phyloP scores from a whole-genome alignment of 208 protist genomes.

The Crithidia sp. region DNA sequence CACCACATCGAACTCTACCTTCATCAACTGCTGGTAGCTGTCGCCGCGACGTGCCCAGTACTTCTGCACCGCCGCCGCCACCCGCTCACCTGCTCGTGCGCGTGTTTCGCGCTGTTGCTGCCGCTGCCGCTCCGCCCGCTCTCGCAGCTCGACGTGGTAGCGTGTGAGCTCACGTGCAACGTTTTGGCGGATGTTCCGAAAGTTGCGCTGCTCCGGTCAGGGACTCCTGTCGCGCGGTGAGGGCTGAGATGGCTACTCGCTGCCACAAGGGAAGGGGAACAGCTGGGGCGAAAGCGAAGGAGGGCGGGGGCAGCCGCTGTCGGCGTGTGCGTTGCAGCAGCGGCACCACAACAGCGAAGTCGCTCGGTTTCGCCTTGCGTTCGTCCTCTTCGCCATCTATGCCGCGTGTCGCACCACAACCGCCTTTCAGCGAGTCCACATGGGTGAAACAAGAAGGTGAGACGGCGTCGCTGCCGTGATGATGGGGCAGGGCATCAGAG shows the following conservation, averaged over 20 bases:
- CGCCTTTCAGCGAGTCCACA: no score
- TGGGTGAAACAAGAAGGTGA: no score
- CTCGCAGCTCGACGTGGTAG: constrained; percentile 58
- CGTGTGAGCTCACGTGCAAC: constrained; percentile 50
- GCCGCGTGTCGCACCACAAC: no score
- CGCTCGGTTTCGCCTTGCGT: background rate
- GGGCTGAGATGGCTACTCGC: constrained; percentile 56
- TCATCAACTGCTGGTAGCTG: constrained; percentile 63
- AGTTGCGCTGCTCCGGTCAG: constrained; percentile 29
- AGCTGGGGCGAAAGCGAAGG: constrained; percentile 47
- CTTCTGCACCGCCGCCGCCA: constrained; percentile 38
- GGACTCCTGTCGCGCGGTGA: constrained; percentile 28
- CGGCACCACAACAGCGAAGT: constrained; percentile 22
- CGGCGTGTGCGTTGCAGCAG: constrained; percentile 31
- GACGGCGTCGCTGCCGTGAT: no score
- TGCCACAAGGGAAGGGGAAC: constrained; percentile 70
- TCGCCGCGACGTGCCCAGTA: constrained; percentile 68
- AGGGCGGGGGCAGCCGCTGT: constrained; percentile 34
- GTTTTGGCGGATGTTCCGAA: constrained; percentile 19
- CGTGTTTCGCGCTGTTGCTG: constrained; percentile 66
- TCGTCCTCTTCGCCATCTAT: no score
- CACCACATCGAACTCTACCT: constrained; percentile 75
- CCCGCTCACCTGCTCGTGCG: constrained; percentile 45
- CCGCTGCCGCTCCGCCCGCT: constrained; percentile 47
- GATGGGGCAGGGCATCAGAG: no score